phyloP scores from a whole-genome alignment of 768 basidiomycete species.

The Lactarius hengduanensis region DNA sequence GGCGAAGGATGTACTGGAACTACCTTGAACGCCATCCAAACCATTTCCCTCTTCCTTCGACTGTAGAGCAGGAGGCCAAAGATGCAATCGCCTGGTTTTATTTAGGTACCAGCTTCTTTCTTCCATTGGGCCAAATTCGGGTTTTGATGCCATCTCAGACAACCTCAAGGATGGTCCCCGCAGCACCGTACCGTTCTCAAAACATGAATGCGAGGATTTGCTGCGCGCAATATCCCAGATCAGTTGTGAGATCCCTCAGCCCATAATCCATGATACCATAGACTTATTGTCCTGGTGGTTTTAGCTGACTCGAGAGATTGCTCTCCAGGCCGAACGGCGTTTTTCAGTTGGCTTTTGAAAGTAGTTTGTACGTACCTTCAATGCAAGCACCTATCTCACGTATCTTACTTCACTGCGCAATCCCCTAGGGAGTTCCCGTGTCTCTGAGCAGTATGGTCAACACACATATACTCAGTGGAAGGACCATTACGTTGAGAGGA shows the following conservation, averaged over 20 bases:
- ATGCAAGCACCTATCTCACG: not conserved
- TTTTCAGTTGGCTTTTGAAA: slow-evolving; percentile 51
- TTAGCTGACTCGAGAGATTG: slow-evolving; percentile 31
- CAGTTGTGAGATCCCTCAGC: slow-evolving; percentile 16
- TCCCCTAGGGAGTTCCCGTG: slow-evolving; percentile 42
- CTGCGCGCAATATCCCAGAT: slow-evolving; percentile 34
- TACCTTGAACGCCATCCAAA: slow-evolving; percentile 50
- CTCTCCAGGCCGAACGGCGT: slow-evolving; percentile 44
- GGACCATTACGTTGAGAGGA: slow-evolving; percentile 30
- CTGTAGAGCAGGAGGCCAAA: slow-evolving; percentile 45
- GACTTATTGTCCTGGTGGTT: not conserved
- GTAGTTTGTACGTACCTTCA: slow-evolving; percentile 41
- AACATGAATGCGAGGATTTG: slow-evolving; percentile 52
- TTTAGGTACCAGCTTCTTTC: slow-evolving; percentile 34
- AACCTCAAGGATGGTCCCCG: slow-evolving; percentile 47
- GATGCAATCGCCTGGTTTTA: slow-evolving; percentile 54
- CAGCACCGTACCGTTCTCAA: slow-evolving; percentile 53
- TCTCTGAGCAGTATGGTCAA: slow-evolving; percentile 46
- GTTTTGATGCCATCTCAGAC: slow-evolving; percentile 38
- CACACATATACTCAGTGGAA: slow-evolving; percentile 34
- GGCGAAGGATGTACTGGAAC: slow-evolving; percentile 52
- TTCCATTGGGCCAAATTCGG: not conserved
- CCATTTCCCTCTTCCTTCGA: slow-evolving; percentile 43
- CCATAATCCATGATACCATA: not conserved
- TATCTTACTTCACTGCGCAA: not conserved